These are phyloP conservation scores for Metarhizium rileyi DNA, from an alignment of 2,329 filamentous ascomycete genomes.

Conservation along the genomic window DNA sequence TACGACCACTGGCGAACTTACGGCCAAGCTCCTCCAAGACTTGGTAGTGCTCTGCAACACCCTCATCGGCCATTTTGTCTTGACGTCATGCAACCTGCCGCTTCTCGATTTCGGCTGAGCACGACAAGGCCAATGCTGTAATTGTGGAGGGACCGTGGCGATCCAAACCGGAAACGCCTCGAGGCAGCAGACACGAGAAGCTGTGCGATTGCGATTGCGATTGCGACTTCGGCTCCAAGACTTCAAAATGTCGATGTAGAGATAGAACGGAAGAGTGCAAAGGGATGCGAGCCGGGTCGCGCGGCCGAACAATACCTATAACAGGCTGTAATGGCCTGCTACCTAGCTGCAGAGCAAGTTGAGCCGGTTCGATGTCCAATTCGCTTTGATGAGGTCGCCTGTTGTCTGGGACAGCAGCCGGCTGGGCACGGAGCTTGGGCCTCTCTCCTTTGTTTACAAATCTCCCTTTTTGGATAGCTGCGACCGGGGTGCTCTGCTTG, in stretches of 20 bases:
- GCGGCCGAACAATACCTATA: constrained; percentile 3
- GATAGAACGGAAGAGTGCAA: background rate
- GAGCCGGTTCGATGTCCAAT: constrained; percentile 4
- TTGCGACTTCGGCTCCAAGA: too few relatives aligned
- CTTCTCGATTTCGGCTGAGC: background rate
- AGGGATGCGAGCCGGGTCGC: constrained; percentile 2
- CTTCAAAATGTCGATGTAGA: background rate
- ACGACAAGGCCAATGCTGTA: background rate
- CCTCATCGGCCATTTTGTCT: constrained; percentile 45
- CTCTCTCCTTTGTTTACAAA: constrained; percentile 30
- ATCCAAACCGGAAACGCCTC: background rate
- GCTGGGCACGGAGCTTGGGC: constrained; percentile 19
- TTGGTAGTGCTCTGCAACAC: constrained; percentile 79
- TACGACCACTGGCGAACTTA: constrained; percentile 39
- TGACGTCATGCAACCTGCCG: constrained; percentile 15
- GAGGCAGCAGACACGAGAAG: background rate
- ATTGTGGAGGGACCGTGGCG: background rate
- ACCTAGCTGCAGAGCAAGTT: background rate
- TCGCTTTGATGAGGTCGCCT: constrained; percentile 9
- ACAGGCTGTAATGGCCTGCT: background rate
- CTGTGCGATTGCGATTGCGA: background rate
- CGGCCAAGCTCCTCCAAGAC: constrained; percentile 93
- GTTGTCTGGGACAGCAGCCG: constrained; percentile 27
- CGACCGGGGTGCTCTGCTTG: constrained; percentile 10
- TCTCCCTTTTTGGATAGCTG: constrained; percentile 28